A percentile compares a stretch with the other conserved stretches of the same genome.
Conservation (phyloP, 1,139 yeast genomes). For the Suhomyces chickasaworum region DNA sequence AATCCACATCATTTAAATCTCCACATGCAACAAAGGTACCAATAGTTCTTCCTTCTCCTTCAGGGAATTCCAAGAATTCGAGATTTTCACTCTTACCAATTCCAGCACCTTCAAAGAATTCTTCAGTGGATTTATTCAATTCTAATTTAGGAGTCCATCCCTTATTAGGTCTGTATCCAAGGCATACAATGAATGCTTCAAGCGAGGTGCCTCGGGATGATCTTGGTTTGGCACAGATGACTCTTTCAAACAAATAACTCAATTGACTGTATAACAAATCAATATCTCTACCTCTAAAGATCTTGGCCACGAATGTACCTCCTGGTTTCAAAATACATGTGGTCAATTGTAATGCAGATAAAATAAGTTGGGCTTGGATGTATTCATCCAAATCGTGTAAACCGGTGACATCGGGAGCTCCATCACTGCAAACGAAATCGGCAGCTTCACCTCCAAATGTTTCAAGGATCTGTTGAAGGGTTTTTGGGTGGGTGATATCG, state of each 20-base stretch:
- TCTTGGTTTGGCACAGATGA: slow-evolving; percentile 93
- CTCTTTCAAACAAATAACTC: slow-evolving; percentile 79
- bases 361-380: slow-evolving; percentile 89
- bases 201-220: slow-evolving; percentile 91
- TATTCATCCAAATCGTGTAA: slow-evolving; percentile 95
- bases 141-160: slow-evolving; percentile 77
- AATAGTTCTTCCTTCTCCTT: slow-evolving; percentile 62
- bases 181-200: slow-evolving; percentile 91
- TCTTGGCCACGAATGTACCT: slow-evolving; percentile 93
- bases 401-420: slow-evolving; percentile 99
- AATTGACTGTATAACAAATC: slow-evolving; percentile 88
- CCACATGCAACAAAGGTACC: slow-evolving; percentile 96
- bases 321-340: slow-evolving; percentile 86
- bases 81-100: slow-evolving; percentile 57
- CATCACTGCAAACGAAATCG: slow-evolving; percentile 94
- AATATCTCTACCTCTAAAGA: slow-evolving; percentile 92
- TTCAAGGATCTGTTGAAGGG: slow-evolving; percentile 71
- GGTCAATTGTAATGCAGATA: slow-evolving; percentile 88
- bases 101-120: slow-evolving; percentile 68
- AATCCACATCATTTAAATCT: slow-evolving; percentile 79
- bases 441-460: slow-evolving; percentile 91
- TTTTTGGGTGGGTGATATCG: slow-evolving; percentile 93
- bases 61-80: slow-evolving; percentile 43
- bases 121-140: slow-evolving; percentile 68
- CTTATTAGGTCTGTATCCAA: slow-evolving; percentile 77